Conservation (phyloP, 2,329 filamentous ascomycete species). For the Aspergillus chevalieri region DNA sequence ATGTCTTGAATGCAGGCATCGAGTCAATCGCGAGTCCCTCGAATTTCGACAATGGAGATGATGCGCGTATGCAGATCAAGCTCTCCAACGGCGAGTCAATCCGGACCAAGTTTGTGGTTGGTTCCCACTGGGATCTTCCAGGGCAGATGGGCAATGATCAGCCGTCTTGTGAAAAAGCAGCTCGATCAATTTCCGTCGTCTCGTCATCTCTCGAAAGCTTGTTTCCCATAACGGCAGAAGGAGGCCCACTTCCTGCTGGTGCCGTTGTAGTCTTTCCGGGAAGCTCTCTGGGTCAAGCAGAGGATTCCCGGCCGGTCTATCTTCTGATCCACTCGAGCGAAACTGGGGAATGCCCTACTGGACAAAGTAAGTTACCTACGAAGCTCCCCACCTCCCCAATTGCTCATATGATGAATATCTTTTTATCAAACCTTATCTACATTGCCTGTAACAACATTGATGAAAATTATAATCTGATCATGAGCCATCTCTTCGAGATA, state of each 20-base stretch:
- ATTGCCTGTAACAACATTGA: constrained; percentile 96
- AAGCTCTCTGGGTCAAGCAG: constrained; percentile 21
- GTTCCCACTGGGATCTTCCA: constrained; percentile 33
- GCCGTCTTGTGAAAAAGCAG: constrained; percentile 37
- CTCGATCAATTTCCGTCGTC: constrained; percentile 62
- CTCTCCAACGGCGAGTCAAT: constrained; percentile 35
- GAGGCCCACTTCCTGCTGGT: constrained; percentile 67
- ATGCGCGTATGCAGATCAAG: constrained; percentile 20
- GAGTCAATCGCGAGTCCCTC: constrained; percentile 23
- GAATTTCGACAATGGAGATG: constrained; percentile 10
- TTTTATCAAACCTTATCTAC: constrained; percentile 92
- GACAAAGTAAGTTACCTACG: constrained; percentile 71
- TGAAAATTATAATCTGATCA: constrained; percentile 79
- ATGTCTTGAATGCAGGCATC: constrained; percentile 73
- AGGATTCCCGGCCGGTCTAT: constrained; percentile 46
- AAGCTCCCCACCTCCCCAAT: constrained; percentile 6
- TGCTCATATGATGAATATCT: constrained; percentile 72
- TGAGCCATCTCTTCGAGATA: constrained; percentile 30
- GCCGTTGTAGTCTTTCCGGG: constrained; percentile 41
- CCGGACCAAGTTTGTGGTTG: constrained; percentile 31
- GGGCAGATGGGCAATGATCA: constrained; percentile 7
- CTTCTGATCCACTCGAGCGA: constrained; percentile 76
- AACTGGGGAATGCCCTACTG: constrained; percentile 79
- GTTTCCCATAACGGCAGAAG: constrained; percentile 68
- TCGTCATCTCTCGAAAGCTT: constrained; percentile 59